These are phyloP conservation scores for Umbellularia californica DNA, from an alignment of 164 flowering plant genomes.

Conservation along the genomic window DNA sequence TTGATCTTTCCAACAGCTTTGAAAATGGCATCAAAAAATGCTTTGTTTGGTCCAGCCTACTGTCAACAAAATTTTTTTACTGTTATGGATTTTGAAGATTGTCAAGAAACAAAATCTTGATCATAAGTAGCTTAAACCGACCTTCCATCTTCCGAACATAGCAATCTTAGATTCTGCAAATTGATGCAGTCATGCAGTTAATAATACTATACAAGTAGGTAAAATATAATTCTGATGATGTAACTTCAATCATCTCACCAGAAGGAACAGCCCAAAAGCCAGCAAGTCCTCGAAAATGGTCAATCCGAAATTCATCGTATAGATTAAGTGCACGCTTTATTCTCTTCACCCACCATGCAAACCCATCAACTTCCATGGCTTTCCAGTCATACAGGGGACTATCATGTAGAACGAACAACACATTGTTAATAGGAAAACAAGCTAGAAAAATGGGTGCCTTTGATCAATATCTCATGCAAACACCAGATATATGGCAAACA, in stretches of 20 bases:
- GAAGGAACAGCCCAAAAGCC: conserved; percentile 99
- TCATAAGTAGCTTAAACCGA: conserved; percentile 22
- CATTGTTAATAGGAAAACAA: neutral
- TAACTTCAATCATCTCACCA: conserved; percentile 43
- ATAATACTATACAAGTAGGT: neutral
- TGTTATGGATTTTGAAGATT: conserved; percentile 4
- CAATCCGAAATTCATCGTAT: conserved; percentile 93
- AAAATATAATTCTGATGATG: neutral
- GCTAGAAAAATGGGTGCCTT: neutral
- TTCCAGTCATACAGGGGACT: conserved; percentile 66
- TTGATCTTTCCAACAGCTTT: conserved; percentile 68
- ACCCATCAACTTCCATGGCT: conserved; percentile 85
- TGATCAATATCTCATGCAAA: neutral
- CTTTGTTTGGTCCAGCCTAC: conserved; percentile 92
- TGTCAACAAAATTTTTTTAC: conserved; percentile 22
- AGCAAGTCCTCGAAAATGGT: conserved; percentile 96
- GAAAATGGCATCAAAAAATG: conserved; percentile 80
- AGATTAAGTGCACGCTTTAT: conserved; percentile 71
- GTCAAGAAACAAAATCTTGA: neutral
- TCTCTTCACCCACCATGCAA: conserved; percentile 88
- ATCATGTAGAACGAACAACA: neutral
- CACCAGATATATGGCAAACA: neutral
- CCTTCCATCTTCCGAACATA: conserved; percentile 88
- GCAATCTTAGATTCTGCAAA: conserved; percentile 87
- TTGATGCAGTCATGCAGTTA: conserved; percentile 3